Conservation (phyloP, 106 monocot genomes). For the Apostasia ramifera region DNA sequence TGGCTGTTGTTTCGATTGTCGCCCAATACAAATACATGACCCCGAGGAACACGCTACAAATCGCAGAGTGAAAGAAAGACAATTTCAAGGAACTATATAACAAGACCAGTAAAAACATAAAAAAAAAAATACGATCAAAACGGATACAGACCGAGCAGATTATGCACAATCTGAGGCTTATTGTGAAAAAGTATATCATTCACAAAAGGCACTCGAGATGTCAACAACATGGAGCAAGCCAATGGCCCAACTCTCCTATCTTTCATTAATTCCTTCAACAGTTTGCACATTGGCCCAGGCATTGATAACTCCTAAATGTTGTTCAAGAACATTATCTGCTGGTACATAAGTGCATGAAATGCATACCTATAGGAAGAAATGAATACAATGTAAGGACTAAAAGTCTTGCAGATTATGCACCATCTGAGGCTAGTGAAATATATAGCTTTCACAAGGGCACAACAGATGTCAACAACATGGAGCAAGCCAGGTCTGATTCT, state of each 20-base stretch:
- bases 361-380: neutral
- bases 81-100: neutral
- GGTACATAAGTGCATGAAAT: too few relatives aligned
- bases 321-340: too few relatives aligned
- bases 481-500: constrained; percentile 5
- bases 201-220: too few relatives aligned
- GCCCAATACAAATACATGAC: constrained; percentile 19
- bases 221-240: too few relatives aligned
- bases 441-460: neutral
- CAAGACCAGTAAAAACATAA: neutral
- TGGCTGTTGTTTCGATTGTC: constrained; percentile 22
- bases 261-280: too few relatives aligned
- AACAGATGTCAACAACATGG: constrained; percentile 29
- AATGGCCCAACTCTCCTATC: too few relatives aligned
- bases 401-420: constrained; percentile 16
- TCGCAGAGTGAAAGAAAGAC: neutral
- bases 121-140: neutral
- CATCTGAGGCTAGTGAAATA: constrained; percentile 15
- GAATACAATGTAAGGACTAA: neutral
- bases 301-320: too few relatives aligned
- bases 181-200: too few relatives aligned
- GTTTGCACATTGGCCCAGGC: too few relatives aligned
- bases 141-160: neutral
- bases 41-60: constrained; percentile 15
- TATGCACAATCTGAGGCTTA: too few relatives aligned